Conservation (phyloP, 148 eudicot genomes). For the Spergularia marina region DNA sequence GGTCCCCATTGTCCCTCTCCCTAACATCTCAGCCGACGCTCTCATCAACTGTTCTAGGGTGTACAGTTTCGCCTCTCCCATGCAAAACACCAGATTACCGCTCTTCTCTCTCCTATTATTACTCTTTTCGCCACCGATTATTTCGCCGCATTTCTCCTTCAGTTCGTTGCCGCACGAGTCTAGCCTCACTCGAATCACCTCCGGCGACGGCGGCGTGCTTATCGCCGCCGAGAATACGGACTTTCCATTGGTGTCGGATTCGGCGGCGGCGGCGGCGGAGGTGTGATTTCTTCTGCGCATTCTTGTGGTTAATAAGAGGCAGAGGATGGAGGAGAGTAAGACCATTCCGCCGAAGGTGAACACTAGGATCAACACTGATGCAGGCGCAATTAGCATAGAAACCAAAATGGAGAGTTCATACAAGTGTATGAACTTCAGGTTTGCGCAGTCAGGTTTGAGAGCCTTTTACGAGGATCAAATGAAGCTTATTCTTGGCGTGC, state of each 20-base stretch:
- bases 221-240: not conserved
- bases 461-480: no score
- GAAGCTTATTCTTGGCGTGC: no score
- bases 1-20: constrained; percentile 76
- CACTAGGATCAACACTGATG: no score
- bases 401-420: no score
- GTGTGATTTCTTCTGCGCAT: constrained; percentile 20
- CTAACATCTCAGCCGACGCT: constrained; percentile 85
- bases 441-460: no score
- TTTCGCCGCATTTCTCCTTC: constrained; percentile 12
- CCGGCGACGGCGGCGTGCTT: not conserved
- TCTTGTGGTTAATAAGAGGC: constrained; percentile 33
- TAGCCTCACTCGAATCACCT: constrained; percentile 23
- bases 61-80: constrained; percentile 46
- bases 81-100: constrained; percentile 56
- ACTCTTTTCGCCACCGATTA: constrained; percentile 8
- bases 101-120: constrained; percentile 29
- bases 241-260: not conserved
- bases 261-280: not conserved
- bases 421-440: no score
- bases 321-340: constrained; percentile 39
- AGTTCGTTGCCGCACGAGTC: constrained; percentile 23
- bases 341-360: constrained; percentile 38
- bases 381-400: no score
- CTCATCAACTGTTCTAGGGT: constrained; percentile 74